Conservation (phyloP, 169 alveolate genomes). For the Plasmodium fragile region DNA sequence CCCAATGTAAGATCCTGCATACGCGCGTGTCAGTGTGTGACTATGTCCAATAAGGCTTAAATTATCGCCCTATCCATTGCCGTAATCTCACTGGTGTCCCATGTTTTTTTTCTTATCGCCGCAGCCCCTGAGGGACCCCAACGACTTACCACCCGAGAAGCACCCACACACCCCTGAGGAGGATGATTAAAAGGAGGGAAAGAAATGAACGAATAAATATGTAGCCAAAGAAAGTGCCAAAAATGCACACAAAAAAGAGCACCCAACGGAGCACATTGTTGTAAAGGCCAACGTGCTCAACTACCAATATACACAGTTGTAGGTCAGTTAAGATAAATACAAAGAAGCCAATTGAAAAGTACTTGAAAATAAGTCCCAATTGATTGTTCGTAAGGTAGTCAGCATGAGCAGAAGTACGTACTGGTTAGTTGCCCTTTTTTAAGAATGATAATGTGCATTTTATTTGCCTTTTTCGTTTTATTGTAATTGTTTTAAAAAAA, state of each 20-base stretch:
- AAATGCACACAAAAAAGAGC: background rate
- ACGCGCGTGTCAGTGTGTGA: background rate
- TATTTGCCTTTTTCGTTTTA: background rate
- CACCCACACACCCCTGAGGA: constrained; percentile 77
- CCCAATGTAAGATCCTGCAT: constrained; percentile 81
- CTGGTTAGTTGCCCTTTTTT: background rate
- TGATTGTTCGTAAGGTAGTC: background rate
- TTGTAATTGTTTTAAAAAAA: background rate
- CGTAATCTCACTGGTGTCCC: background rate
- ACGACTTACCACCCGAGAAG: constrained; percentile 60
- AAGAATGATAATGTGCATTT: background rate
- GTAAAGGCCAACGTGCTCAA: background rate
- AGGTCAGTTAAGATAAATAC: background rate
- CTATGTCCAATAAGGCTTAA: background rate
- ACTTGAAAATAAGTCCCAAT: background rate
- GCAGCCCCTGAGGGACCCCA: constrained; percentile 73
- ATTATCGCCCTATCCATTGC: background rate
- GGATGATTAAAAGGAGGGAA: constrained; percentile 12
- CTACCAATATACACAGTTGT: background rate
- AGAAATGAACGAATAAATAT: background rate
- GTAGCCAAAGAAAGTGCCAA: background rate
- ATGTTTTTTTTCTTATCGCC: background rate
- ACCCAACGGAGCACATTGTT: no score
- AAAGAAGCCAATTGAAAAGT: background rate
- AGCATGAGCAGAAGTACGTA: background rate